Percentiles rank a stretch among this genome's conserved stretches.
Conservation (phyloP, 2,329 filamentous ascomycete genomes). For the Sporothrix inflata region DNA sequence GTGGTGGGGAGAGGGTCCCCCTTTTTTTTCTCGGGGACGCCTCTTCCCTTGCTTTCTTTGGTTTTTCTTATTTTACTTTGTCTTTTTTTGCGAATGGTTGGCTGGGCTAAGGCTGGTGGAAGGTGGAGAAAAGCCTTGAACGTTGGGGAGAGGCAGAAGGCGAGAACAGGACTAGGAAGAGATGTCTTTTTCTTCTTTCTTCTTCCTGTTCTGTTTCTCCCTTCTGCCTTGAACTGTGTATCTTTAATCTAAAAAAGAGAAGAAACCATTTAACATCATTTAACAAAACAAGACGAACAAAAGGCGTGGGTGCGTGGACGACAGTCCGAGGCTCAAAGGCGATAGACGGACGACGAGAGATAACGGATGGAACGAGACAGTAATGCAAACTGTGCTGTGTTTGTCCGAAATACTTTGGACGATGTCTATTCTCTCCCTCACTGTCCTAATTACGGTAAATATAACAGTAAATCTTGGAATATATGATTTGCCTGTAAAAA, state of each 20-base stretch:
- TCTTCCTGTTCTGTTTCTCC: neutral
- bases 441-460: no score
- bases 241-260: conserved; percentile 28
- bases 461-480: no score
- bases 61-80: conserved; percentile 5
- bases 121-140: neutral
- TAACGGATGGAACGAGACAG: neutral
- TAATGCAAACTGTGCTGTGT: neutral
- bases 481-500: no score
- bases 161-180: neutral
- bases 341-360: neutral
- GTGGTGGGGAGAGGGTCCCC: neutral
- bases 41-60: conserved; percentile 3
- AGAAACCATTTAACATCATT: conserved; percentile 18
- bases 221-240: conserved; percentile 26
- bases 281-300: neutral
- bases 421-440: no score
- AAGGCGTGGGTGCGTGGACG: neutral
- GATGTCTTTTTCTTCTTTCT: neutral
- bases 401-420: neutral
- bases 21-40: neutral
- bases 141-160: conserved; percentile 14
- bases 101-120: neutral
- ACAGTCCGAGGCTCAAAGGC: neutral
- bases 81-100: conserved; percentile 19